Evolutionary conservation across 495 filamentous ascomycete genomes (phyloP).

Genomic region (Hypoxylon perforatum): DNA sequence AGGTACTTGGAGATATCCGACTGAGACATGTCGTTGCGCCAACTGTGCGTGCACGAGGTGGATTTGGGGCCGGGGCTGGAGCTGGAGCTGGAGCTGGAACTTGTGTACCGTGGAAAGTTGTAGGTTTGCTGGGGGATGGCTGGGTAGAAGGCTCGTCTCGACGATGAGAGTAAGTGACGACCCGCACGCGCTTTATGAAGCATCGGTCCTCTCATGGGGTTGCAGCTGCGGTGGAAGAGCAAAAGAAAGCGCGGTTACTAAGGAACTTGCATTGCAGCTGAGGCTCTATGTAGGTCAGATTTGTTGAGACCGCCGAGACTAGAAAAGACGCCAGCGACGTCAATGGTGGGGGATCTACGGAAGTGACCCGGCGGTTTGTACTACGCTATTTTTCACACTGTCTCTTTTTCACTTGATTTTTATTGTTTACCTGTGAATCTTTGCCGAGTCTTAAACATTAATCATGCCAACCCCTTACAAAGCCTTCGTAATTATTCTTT

Average conservation of each 20-base stretch:
- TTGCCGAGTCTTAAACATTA: too few relatives aligned
- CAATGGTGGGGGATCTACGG: constrained; percentile 36
- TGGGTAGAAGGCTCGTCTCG: constrained; percentile 10
- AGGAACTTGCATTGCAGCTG: too few relatives aligned
- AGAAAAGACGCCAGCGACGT: constrained; percentile 26
- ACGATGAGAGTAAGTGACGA: constrained; percentile 16
- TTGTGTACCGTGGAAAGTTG: constrained; percentile 14
- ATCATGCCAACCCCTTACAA: too few relatives aligned
- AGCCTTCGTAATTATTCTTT: too few relatives aligned
- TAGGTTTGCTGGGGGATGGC: not conserved
- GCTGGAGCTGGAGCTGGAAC: not conserved
- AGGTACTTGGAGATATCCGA: constrained; percentile 57
- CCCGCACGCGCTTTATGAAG: constrained; percentile 26
- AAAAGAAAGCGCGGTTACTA: not conserved
- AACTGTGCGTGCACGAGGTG: constrained; percentile 14
- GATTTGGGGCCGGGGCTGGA: too few relatives aligned
- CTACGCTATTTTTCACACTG: constrained; percentile 11
- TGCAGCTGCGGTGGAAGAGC: constrained; percentile 3
- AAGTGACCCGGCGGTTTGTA: constrained; percentile 11
- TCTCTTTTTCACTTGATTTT: not conserved
- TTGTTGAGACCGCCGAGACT: constrained; percentile 33
- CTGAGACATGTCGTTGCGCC: constrained; percentile 41
- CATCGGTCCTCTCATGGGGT: constrained; percentile 16
- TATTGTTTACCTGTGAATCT: not conserved
- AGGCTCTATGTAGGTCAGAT: constrained; percentile 3